Evolutionary conservation across 2,329 filamentous ascomycete genomes (phyloP).

Genomic region (Colletotrichum liriopes): DNA sequence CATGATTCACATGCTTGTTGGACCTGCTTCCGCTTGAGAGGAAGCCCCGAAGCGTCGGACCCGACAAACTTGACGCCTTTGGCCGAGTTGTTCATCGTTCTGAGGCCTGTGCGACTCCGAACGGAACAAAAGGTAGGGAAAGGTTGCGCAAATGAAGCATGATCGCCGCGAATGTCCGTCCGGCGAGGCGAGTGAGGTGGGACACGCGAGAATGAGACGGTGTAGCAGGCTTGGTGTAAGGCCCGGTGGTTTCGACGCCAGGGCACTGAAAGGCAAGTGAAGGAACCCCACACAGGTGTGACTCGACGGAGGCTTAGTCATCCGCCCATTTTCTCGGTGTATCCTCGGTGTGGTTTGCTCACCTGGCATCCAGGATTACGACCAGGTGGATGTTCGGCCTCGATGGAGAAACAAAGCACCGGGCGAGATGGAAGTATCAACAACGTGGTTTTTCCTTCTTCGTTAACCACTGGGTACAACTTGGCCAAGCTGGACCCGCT

Average conservation of each 20-base stretch:
- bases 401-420: background rate
- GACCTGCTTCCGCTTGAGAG: constrained; percentile 73
- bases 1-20: constrained; percentile 71
- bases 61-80: constrained; percentile 70
- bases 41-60: constrained; percentile 68
- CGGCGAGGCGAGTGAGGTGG: background rate
- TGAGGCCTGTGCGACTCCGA: constrained; percentile 13
- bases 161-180: constrained; percentile 14
- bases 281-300: constrained; percentile 20
- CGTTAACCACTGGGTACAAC: too few relatives aligned
- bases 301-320: constrained; percentile 38
- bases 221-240: constrained; percentile 15
- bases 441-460: background rate
- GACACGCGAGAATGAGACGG: constrained; percentile 25
- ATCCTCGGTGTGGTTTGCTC: constrained; percentile 15
- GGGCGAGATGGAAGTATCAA: background rate
- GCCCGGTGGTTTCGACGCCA: constrained; percentile 2
- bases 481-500: too few relatives aligned
- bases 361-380: background rate
- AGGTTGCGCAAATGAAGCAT: constrained; percentile 21
- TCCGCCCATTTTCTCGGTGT: constrained; percentile 15
- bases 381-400: background rate
- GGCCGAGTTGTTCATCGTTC: constrained; percentile 40
- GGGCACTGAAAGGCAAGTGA: background rate
- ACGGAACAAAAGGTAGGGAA: constrained; percentile 3